Evolutionary conservation across 176 grass and related monocot genomes (phyloP).

Genomic region (Phoenix roebelenii): DNA sequence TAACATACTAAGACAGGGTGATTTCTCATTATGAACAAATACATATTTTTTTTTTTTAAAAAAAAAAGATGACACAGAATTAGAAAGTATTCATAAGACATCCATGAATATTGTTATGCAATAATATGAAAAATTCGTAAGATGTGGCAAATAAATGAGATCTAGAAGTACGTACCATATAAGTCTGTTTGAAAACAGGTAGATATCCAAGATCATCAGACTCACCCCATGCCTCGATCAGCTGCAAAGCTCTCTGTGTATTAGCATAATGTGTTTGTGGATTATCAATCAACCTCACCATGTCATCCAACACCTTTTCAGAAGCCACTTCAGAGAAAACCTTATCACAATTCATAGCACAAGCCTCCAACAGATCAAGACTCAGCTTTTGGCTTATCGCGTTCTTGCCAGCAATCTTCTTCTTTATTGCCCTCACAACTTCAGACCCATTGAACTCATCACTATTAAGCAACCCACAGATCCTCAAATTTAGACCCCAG

Average conservation of each 20-base stretch:
- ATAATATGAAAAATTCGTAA: background rate
- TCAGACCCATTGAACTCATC: slow-evolving; percentile 22
- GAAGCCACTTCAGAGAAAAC: slow-evolving; percentile 35
- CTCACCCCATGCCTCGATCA: slow-evolving; percentile 34
- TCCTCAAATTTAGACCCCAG: slow-evolving; percentile 29
- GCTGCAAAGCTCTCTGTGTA: slow-evolving; percentile 20
- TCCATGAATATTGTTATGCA: background rate
- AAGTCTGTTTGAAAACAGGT: slow-evolving; percentile 27
- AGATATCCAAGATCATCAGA: slow-evolving; percentile 30
- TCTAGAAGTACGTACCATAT: slow-evolving; percentile 18
- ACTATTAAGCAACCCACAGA: slow-evolving; percentile 24
- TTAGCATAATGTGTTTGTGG: slow-evolving; percentile 21
- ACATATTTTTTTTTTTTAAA: background rate
- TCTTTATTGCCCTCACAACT: slow-evolving; percentile 31
- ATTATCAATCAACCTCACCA: slow-evolving; percentile 34
- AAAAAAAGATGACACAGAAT: background rate
- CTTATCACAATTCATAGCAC: slow-evolving; percentile 35
- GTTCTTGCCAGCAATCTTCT: slow-evolving; percentile 14
- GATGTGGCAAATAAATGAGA: background rate
- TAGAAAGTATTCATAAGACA: background rate
- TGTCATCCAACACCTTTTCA: slow-evolving; percentile 29
- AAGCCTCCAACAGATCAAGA: slow-evolving; percentile 26
- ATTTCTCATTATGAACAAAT: background rate
- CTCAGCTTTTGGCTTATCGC: slow-evolving; percentile 11
- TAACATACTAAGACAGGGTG: too few relatives aligned